Evolutionary conservation across 805 yeast species (phyloP), one percentile per base, ranked within the genome.

Genomic region (Yamadazyma takamatsuzukensis): DNA sequence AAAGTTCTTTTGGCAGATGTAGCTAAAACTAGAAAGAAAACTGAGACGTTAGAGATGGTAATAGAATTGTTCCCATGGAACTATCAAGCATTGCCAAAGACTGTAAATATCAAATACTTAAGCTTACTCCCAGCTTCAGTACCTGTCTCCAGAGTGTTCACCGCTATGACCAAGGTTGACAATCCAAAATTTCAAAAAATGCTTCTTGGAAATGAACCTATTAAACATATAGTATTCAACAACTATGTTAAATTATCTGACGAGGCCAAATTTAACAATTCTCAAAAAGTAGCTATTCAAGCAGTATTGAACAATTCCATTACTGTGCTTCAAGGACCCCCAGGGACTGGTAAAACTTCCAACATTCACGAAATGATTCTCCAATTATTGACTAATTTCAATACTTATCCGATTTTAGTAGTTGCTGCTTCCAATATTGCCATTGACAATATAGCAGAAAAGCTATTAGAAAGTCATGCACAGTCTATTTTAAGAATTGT

Each of bases 341-440:
- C 97, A 3, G 95, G 95, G 43, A 64, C 71, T 6, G 72, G 71
- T 37, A 65, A 66, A 35, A 66, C 72, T 0, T 62, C 69, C 0
- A 64, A 71, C 1, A 65, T 64, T 34, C 64, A 52, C 37, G 71
- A 64, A 37, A 57, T 65, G 44, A 59, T 76, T 36, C 47, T 77
- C 26, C 80, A 78, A 46, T 61, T 78, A 36, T 59, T 80, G 34
- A 71, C 68, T 26, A 74, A 73, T 29, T 63, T 75, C 42, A 64
- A 72, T 45, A 67, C 78, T 2, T 76, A 66, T 44, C 87, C 87
- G 1, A 76, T 81, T 25, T 58, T 80, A 35, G 85, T 81, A 34
- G 85, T 79, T 30, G 87, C 89, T 1, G 83, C 86, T 2, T 79
- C 86, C 1, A 81, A 81, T 46, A 76, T 80, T 47, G 88, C 88